These are phyloP conservation scores for Suillus subaureus DNA, from an alignment of 768 basidiomycete species.

Conservation along the genomic window DNA sequence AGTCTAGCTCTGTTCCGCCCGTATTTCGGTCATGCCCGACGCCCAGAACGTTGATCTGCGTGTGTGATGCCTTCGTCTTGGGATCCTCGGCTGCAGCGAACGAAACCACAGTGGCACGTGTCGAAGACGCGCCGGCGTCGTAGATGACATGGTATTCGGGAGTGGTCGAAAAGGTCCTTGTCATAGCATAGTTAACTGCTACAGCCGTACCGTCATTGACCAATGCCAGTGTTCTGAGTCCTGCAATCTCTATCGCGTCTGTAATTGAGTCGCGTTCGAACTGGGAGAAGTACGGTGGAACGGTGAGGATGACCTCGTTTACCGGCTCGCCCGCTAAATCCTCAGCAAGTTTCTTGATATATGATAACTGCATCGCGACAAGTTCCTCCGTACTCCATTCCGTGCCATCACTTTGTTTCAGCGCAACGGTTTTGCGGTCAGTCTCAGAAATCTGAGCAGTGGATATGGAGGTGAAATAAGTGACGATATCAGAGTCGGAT, in stretches of 20 bases:
- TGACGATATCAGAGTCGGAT: conserved; percentile 55
- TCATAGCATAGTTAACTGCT: conserved; percentile 99
- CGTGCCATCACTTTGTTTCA: conserved; percentile 62
- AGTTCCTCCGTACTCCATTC: conserved; percentile 89
- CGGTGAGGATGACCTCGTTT: conserved; percentile 82
- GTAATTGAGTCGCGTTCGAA: conserved; percentile 89
- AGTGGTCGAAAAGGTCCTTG: conserved; percentile 71
- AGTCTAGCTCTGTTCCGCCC: conserved; percentile 86
- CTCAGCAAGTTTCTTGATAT: conserved; percentile 89
- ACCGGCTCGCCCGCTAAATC: conserved; percentile 73
- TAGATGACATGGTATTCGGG: conserved; percentile 90
- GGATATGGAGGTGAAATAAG: conserved; percentile 61
- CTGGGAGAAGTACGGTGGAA: conserved; percentile 89
- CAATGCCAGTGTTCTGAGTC: conserved; percentile 78
- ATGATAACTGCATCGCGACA: conserved; percentile 90
- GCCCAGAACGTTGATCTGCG: conserved; percentile 77
- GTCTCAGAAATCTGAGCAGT: conserved; percentile 55
- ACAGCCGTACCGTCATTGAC: conserved; percentile 94
- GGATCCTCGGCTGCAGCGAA: conserved; percentile 53
- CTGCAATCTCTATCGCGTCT: conserved; percentile 92
- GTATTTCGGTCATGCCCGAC: conserved; percentile 77
- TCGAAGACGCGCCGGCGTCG: conserved; percentile 88
- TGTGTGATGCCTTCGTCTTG: conserved; percentile 55
- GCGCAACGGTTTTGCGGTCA: conserved; percentile 57
- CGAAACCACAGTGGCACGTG: conserved; percentile 74